Evolutionary conservation across 345 rosid species (phyloP), one percentile per base, ranked within the genome.

Genomic region (Dipteronia dyeriana): DNA sequence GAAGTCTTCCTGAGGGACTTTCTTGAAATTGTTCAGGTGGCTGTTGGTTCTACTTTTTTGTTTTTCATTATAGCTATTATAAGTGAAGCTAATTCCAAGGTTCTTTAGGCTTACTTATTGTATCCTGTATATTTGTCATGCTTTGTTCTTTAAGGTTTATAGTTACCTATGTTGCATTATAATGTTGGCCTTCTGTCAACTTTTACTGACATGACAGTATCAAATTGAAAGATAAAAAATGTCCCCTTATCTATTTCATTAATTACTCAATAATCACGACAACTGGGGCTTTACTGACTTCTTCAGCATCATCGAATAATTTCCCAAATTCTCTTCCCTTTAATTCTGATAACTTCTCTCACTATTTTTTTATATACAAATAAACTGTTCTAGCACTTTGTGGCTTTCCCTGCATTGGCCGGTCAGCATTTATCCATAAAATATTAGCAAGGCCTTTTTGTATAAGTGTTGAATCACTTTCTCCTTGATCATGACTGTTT

Each of bases 1-100:
- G 99, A 96, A 87, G 83, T 91, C 64, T 92, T 92, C 77, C 87
- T 96, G 60, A 86, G 86, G 82, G 93, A 90, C 80, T 96, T 96
- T 81, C 94, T 92, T 80, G 88, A 91, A 73, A 85, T 88, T 83
- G 90, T 96, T 75, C 91, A 96, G 97, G 98, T 88, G 75, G 56
- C 39, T 56, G 56, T 62, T 68, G 23, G 38, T 70, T 75, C 75
- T 73, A 25, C 9, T 64, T 61, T 26, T 66, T 61, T 74, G 49
- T 31, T 19, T 72, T 87, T 73, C 84, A 64, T 83, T 68, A 70
- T 71, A 20, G 71, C 74, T 59, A 47, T 56, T 73, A 51, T 77
- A 57, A 66, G 57, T 61, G 11, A 78, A 75, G 61, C 49, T 62
- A 45, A 47, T 17, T 56, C 39, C 34, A 11, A 39, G 12, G 25